Evolutionary conservation across 1,139 yeast species (phyloP).

Genomic region (Suhomyces bokatorum): DNA sequence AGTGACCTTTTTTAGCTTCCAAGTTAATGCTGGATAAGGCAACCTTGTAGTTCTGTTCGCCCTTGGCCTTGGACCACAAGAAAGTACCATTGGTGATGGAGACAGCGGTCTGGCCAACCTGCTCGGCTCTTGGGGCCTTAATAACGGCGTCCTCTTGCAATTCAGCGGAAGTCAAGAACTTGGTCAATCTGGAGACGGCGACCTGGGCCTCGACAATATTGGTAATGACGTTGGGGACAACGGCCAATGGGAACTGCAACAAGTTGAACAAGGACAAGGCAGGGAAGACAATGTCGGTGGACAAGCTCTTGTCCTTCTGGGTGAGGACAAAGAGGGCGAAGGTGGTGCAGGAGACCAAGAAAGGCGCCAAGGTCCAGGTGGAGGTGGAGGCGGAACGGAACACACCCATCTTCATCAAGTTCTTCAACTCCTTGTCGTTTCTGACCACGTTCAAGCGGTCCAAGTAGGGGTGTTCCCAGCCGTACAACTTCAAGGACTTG

Average conservation of each 20-base stretch:
- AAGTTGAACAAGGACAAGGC: slow-evolving; percentile 85
- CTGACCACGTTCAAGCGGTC: slow-evolving; percentile 75
- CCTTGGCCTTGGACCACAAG: slow-evolving; percentile 82
- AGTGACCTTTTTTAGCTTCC: slow-evolving; percentile 72
- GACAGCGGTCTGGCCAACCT: slow-evolving; percentile 69
- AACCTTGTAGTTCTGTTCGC: slow-evolving; percentile 58
- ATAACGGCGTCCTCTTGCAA: slow-evolving; percentile 78
- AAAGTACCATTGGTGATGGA: slow-evolving; percentile 74
- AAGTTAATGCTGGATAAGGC: slow-evolving; percentile 75
- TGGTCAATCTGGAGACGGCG: slow-evolving; percentile 72
- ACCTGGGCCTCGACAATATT: slow-evolving; percentile 88
- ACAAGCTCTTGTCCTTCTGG: slow-evolving; percentile 63
- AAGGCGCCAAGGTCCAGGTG: slow-evolving; percentile 87
- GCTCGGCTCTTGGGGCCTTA: slow-evolving; percentile 51
- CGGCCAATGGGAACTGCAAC: slow-evolving; percentile 89
- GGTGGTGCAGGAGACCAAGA: slow-evolving; percentile 86
- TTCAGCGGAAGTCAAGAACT: slow-evolving; percentile 75
- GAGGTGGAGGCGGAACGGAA: slow-evolving; percentile 73
- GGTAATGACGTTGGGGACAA: slow-evolving; percentile 87
- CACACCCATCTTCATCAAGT: slow-evolving; percentile 74
- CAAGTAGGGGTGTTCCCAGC: slow-evolving; percentile 91
- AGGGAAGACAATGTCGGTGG: slow-evolving; percentile 94
- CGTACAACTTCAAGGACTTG: slow-evolving; percentile 87
- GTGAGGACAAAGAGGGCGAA: slow-evolving; percentile 77
- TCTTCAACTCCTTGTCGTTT: slow-evolving; percentile 82